Conservation (phyloP, 1,139 yeast genomes). For the Geotrichum bryndzae region DNA sequence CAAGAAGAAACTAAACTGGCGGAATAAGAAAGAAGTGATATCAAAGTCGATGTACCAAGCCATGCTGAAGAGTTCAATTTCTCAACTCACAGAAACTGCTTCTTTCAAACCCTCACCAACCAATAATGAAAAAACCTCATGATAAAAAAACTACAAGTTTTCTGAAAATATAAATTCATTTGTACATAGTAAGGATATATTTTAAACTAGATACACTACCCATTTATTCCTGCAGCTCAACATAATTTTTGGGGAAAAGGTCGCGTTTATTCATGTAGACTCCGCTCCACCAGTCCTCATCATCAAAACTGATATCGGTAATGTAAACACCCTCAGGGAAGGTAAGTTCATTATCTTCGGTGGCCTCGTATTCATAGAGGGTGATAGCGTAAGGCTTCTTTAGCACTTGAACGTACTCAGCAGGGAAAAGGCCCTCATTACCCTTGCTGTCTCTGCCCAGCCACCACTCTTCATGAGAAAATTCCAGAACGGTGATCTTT, state of each 20-base stretch:
- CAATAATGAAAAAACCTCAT: not conserved
- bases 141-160: not conserved
- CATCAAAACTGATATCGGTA: conserved; percentile 77
- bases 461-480: conserved; percentile 82
- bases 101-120: not conserved
- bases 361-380: conserved; percentile 79
- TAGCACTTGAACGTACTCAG: conserved; percentile 50
- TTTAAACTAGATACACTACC: not conserved
- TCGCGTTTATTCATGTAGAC: conserved; percentile 70
- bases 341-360: conserved; percentile 82
- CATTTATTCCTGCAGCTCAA: conserved; percentile 39
- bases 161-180: not conserved
- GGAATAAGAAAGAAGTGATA: not conserved
- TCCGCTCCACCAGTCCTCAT: conserved; percentile 98
- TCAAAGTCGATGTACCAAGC: not conserved
- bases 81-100: not conserved
- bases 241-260: conserved; percentile 88
- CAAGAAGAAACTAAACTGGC: not conserved
- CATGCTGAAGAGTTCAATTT: not conserved
- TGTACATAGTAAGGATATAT: not conserved
- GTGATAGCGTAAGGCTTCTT: conserved; percentile 60
- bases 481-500: conserved; percentile 54
- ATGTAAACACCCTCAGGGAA: conserved; percentile 80
- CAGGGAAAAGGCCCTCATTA: conserved; percentile 70
- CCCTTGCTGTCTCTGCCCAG: conserved; percentile 56